These are phyloP conservation scores for Globisporangium acanthophoron DNA, from an alignment of 352 stramenopile genomes.

Conservation along the genomic window DNA sequence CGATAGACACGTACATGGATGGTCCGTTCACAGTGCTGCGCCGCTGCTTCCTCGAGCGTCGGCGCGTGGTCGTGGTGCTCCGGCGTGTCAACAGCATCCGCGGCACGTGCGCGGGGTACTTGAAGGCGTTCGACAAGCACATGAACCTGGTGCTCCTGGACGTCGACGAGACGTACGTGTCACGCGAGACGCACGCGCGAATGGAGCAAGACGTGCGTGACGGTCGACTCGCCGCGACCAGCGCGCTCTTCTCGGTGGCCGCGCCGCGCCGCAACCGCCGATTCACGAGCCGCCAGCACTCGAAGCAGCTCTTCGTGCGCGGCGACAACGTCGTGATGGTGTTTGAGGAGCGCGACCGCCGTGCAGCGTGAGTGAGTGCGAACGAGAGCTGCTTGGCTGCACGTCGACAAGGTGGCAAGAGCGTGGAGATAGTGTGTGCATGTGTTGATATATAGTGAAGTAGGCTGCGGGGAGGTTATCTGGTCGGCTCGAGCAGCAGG, in stretches of 20 bases:
- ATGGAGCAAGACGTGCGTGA: conserved; percentile 29
- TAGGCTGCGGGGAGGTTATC: too few relatives aligned
- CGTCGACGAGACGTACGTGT: conserved; percentile 75
- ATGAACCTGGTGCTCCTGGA: conserved; percentile 92
- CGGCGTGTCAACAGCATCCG: conserved; percentile 89
- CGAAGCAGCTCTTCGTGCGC: conserved; percentile 89
- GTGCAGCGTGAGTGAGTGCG: neutral
- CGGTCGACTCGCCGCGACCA: conserved; percentile 12
- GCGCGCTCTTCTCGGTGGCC: conserved; percentile 43
- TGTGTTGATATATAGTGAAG: neutral
- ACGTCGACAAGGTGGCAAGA: too few relatives aligned
- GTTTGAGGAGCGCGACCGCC: conserved; percentile 1
- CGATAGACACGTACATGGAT: conserved; percentile 61
- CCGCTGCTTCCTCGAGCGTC: conserved; percentile 71
- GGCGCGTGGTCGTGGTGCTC: conserved; percentile 81
- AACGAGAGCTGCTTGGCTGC: neutral
- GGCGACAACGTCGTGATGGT: conserved; percentile 89
- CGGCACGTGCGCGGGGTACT: conserved; percentile 85
- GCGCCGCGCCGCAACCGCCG: conserved; percentile 35
- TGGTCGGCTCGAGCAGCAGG: too few relatives aligned
- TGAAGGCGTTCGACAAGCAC: conserved; percentile 95
- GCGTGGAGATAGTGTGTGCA: neutral
- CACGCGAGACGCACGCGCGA: conserved; percentile 25
- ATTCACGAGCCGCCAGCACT: conserved; percentile 33
- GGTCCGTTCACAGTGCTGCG: conserved; percentile 85